A percentile compares a stretch with the other conserved stretches of the same genome.
phyloP scores from a whole-genome alignment of 805 yeast species.

The Wickerhamomyces mucosus region DNA sequence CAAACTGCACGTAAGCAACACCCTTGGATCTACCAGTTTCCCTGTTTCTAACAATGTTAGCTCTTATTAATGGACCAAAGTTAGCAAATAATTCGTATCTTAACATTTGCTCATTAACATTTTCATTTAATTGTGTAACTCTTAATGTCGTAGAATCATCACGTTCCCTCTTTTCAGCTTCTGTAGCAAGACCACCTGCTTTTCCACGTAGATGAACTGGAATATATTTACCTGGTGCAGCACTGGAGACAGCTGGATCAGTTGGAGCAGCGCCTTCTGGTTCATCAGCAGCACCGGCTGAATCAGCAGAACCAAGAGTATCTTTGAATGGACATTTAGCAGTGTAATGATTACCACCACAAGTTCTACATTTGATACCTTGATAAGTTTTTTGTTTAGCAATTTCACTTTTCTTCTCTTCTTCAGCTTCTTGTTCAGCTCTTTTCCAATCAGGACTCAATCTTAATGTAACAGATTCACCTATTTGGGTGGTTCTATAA shows the following conservation, averaged over 20 bases:
- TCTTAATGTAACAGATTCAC: constrained; percentile 71
- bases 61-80: constrained; percentile 63
- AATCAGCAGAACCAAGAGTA: constrained; percentile 50
- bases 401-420: constrained; percentile 36
- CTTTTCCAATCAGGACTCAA: constrained; percentile 73
- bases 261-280: constrained; percentile 20
- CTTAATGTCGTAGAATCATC: constrained; percentile 85
- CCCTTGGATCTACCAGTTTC: constrained; percentile 94
- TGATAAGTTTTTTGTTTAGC: constrained; percentile 34
- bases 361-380: constrained; percentile 68
- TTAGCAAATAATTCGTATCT: constrained; percentile 59
- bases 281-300: constrained; percentile 37
- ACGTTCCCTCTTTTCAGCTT: constrained; percentile 43
- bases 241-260: constrained; percentile 24
- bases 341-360: constrained; percentile 93
- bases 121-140: constrained; percentile 82
- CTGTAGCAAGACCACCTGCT: constrained; percentile 24
- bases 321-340: constrained; percentile 94
- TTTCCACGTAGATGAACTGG: constrained; percentile 50
- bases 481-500: constrained; percentile 77
- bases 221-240: constrained; percentile 43
- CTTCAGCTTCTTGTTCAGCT: constrained; percentile 63
- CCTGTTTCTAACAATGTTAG: constrained; percentile 78
- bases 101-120: constrained; percentile 74
- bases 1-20: constrained; percentile 85